Evolutionary conservation across 352 stramenopile species (phyloP).

Genomic region (Phytopythium delawarense): DNA sequence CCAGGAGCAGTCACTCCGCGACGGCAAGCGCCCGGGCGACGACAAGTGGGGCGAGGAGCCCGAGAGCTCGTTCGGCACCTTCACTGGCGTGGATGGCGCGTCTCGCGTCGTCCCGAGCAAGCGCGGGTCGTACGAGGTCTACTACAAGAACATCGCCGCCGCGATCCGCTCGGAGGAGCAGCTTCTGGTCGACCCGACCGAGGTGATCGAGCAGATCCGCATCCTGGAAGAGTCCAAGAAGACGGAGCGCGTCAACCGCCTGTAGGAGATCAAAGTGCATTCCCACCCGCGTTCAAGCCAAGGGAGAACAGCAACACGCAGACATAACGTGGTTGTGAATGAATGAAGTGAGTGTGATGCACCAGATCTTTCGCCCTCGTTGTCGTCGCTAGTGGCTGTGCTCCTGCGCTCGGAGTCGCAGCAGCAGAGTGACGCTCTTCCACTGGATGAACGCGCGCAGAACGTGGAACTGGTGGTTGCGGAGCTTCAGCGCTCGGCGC

Average conservation of each 20-base stretch:
- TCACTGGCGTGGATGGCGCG: constrained; percentile 22
- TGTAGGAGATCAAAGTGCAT: constrained; percentile 15
- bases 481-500: constrained; percentile 15
- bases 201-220: constrained; percentile 57
- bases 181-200: constrained; percentile 46
- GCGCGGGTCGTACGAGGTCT: constrained; percentile 52
- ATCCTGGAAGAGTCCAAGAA: constrained; percentile 72
- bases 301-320: too few relatives aligned
- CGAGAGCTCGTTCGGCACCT: constrained; percentile 37
- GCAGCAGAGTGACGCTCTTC: constrained; percentile 22
- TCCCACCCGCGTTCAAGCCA: too few relatives aligned
- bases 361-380: too few relatives aligned
- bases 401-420: constrained; percentile 8
- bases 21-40: constrained; percentile 46
- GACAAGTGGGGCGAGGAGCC: constrained; percentile 47
- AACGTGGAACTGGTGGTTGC: constrained; percentile 32
- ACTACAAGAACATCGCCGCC: constrained; percentile 69
- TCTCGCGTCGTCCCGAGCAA: constrained; percentile 32
- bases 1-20: constrained; percentile 56
- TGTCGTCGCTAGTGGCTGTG: background rate
- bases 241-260: constrained; percentile 38
- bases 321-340: too few relatives aligned
- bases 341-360: too few relatives aligned
- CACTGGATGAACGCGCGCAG: constrained; percentile 40
- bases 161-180: constrained; percentile 42